Base-by-base conservation (phyloP, 768 basidiomycete genomes). In the Lactarius sp. region DNA sequence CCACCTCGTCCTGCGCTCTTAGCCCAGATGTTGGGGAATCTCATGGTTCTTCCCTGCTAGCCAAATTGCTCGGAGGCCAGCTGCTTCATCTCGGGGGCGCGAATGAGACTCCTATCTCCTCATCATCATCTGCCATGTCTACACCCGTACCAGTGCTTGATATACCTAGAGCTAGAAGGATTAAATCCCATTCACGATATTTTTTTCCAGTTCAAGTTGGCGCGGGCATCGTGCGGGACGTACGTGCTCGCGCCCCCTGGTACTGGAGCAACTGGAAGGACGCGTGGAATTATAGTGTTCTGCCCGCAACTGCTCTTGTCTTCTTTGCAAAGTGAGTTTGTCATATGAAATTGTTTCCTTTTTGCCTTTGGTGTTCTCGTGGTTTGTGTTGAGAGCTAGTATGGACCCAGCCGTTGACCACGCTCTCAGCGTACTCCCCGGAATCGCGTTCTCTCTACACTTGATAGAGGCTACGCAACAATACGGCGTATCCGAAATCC, bases 371-470 rank as follows among this genome's bases (percentile, higher is more conserved):
- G 46, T 6, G 20, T 49, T 10, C n/a, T 49, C 46, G 9, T 22
- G 18, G 44, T 46, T 16, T 13, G 18, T n/a, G 18, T 46, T n/a
- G 44, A 46, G 44, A 12, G 33, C n/a, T 27, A 27, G 27, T 27
- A 13, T 9, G 6, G 51, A 14, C 22, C 20, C 7, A n/a, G 41
- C 16, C 34, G 20, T 50, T 54, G 39, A 52, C 51, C 20, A 47
- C 14, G 1, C 46, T 6, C 56, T 5, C 68, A 90, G 89, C 66
- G 85, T 94, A n/a, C 79, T 94, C 18, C 92, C 94, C 16, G 92
- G 90, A 9, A 88, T 95, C 51, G 94, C 95, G 2, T 97, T 97
- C 73, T 93, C 92, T 22, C 73, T 97, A 57, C 92, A 95, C 71
- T 77, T 97, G 14, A 96, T 95, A 73, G 91, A 95, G 73, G 94